phyloP scores from a whole-genome alignment of 768 basidiomycete genomes.

The Leccinellum luteum region DNA sequence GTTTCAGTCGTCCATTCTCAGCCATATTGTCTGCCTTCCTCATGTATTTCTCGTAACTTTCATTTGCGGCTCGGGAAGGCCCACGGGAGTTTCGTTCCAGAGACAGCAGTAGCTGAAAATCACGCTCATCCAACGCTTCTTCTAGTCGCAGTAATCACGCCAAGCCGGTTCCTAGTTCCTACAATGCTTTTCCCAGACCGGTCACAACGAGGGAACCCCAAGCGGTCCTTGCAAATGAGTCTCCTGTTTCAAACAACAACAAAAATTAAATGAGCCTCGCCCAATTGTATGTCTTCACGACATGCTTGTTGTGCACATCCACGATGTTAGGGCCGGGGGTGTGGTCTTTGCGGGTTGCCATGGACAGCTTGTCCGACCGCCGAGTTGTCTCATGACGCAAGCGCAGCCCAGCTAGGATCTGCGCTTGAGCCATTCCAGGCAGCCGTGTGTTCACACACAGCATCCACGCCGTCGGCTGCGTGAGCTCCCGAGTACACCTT shows the following conservation, averaged over 20 bases:
- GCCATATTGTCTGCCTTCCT: slow-evolving; percentile 3
- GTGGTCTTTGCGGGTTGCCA: neutral
- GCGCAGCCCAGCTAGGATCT: neutral
- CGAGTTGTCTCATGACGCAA: neutral
- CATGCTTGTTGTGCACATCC: neutral
- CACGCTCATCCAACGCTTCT: slow-evolving; percentile 2
- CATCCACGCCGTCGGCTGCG: neutral
- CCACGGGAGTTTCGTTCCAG: neutral
- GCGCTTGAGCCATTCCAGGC: neutral
- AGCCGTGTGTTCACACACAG: neutral
- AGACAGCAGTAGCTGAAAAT: neutral
- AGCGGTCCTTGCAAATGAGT: neutral
- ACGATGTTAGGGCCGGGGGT: neutral
- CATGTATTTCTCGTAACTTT: slow-evolving; percentile 15
- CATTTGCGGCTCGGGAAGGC: slow-evolving; percentile 1
- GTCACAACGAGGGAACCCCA: neutral
- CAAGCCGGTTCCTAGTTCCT: slow-evolving; percentile 3
- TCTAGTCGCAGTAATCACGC: slow-evolving; percentile 1
- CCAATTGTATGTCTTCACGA: neutral
- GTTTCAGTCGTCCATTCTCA: slow-evolving; percentile 7
- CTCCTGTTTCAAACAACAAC: neutral
- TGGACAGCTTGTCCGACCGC: neutral
- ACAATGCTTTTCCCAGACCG: slow-evolving; percentile 1
- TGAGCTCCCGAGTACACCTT: neutral
- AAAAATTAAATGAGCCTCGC: neutral